These are phyloP conservation scores for Lactarius psammicola DNA, from an alignment of 768 basidiomycete genomes.

Conservation along the genomic window DNA sequence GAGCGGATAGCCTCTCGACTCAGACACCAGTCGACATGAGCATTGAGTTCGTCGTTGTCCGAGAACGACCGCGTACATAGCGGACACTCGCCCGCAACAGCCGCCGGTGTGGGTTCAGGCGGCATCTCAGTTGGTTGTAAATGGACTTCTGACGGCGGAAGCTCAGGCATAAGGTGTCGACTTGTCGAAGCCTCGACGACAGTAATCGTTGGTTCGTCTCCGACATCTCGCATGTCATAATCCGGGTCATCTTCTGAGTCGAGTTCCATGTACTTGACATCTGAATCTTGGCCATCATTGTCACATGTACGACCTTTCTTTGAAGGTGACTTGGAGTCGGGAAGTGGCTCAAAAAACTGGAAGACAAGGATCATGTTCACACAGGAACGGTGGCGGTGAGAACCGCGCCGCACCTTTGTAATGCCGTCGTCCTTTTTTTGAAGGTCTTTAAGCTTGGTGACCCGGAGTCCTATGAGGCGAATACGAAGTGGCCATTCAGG, in stretches of 20 bases:
- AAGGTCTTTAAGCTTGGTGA: constrained; percentile 88
- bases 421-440: constrained; percentile 55
- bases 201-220: not conserved
- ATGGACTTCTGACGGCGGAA: constrained; percentile 1
- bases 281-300: constrained; percentile 36
- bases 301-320: constrained; percentile 43
- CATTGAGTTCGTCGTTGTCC: constrained; percentile 77
- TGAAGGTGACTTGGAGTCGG: constrained; percentile 35
- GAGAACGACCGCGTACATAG: constrained; percentile 63
- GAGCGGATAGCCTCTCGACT: constrained; percentile 74
- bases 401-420: constrained; percentile 55
- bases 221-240: constrained; percentile 4
- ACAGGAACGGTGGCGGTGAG: constrained; percentile 3
- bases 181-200: not conserved
- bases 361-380: not conserved
- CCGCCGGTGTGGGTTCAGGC: constrained; percentile 5
- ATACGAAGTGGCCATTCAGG: constrained; percentile 78
- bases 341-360: constrained; percentile 57
- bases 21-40: constrained; percentile 88
- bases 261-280: constrained; percentile 52
- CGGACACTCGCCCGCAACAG: constrained; percentile 55
- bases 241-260: constrained; percentile 32
- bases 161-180: constrained; percentile 14
- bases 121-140: constrained; percentile 6
- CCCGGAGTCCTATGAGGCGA: constrained; percentile 82